Evolutionary conservation across 768 basidiomycete species (phyloP).

Genomic region (Cytidiella melzeri): DNA sequence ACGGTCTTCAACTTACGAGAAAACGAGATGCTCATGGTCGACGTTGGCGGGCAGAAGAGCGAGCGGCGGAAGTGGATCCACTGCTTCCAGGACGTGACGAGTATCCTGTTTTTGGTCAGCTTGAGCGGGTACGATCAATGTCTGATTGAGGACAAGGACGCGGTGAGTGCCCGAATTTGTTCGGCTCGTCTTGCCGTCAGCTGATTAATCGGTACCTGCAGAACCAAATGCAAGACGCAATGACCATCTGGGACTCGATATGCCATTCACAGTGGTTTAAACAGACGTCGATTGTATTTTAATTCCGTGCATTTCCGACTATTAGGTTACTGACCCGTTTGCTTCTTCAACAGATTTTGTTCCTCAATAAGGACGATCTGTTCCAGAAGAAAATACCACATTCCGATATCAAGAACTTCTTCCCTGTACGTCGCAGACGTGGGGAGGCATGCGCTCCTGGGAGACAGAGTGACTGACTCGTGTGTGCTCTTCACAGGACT

Average conservation of each 20-base stretch:
- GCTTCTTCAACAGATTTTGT: slow-evolving; percentile 54
- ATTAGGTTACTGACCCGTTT: slow-evolving; percentile 1
- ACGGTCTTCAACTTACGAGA: slow-evolving; percentile 76
- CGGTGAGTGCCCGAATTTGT: slow-evolving; percentile 45
- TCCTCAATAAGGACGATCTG: slow-evolving; percentile 95
- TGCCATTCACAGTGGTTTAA: slow-evolving; percentile 98
- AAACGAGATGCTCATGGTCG: slow-evolving; percentile 88
- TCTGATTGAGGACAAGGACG: slow-evolving; percentile 87
- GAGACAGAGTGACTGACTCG: too few species aligned
- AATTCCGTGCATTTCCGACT: not conserved
- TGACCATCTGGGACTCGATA: slow-evolving; percentile 99
- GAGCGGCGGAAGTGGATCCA: slow-evolving; percentile 93
- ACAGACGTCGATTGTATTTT: slow-evolving; percentile 76
- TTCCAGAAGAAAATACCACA: slow-evolving; percentile 76
- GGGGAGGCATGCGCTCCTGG: too few species aligned
- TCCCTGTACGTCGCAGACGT: slow-evolving; percentile 51
- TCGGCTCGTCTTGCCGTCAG: not conserved
- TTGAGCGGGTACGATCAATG: slow-evolving; percentile 93
- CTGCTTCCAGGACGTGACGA: slow-evolving; percentile 92
- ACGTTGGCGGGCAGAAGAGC: slow-evolving; percentile 91
- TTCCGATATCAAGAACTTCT: slow-evolving; percentile 84
- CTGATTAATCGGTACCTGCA: slow-evolving; percentile 25
- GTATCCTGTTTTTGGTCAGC: slow-evolving; percentile 87
- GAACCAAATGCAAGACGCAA: slow-evolving; percentile 99
- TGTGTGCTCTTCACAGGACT: slow-evolving; percentile 69